Evolutionary conservation across 2,329 filamentous ascomycete genomes (phyloP), one percentile per base, ranked within the genome.

Genomic region (Coleophoma eucalyptorum): DNA sequence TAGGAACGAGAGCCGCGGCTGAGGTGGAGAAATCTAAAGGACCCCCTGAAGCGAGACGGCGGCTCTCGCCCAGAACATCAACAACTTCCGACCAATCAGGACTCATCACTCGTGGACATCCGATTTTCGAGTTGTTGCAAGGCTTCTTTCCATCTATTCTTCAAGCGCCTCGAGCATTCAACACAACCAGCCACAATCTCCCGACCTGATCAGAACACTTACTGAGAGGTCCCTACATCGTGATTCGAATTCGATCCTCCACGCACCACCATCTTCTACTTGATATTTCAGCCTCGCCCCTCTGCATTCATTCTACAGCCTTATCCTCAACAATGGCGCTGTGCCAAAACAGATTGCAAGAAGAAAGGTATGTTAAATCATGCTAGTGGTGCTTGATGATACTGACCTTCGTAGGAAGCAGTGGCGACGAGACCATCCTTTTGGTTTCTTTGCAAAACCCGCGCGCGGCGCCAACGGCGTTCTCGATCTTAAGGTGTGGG

Each of bases 401-500:
- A 32, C 45, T 44, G 13, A 44, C 56, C 41, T 19, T n/a, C 46
- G 40, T 62, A 96, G 92, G 57, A 97, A 96, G 74, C 90, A 96
- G 74, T 99, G 94, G 94, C 86, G 94, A 58, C 86, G 86, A 67
- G 93, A 99, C 62, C 94, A 99, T 65, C 95, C 95, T 0, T 99
- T 99, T 65, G 94, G 94, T 55, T 99, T 99, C 75, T 96, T 89
- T 70, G 94, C 94, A 20, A 90, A 92, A 66, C 94, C 95, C 12
- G 77, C 86, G 55, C 88, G 93, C 61, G 92, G 84, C 56, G 70
- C 85, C 16, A 80, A 90, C 59, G 92, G 91, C 50, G 83, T 90
- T 1, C 80, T 97, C 48, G 94, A 99, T 66, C 78, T 99, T 57
- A 96, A 97, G 79, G 82, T 84, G 58, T 99, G 94, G 94, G 92